Conservation (phyloP, 495 filamentous ascomycete genomes). For the Xylaria telfairii region DNA sequence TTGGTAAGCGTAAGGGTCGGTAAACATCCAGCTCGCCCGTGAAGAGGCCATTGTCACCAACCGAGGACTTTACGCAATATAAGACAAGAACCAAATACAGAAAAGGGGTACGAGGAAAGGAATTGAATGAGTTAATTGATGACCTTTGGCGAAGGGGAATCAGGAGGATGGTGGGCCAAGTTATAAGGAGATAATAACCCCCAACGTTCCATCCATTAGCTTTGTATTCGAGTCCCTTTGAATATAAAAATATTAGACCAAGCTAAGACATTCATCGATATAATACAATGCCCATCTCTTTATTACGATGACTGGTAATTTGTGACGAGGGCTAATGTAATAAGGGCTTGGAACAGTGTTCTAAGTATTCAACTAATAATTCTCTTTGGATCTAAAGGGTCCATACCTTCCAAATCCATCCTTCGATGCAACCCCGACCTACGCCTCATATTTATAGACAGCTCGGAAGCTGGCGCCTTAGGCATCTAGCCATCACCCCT, state of each 20-base stretch:
- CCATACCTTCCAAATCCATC: too few relatives aligned
- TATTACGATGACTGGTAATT: neutral
- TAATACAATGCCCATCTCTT: neutral
- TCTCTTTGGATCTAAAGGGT: too few relatives aligned
- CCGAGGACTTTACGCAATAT: neutral
- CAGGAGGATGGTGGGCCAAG: neutral
- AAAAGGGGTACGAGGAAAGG: neutral
- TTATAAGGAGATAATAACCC: neutral
- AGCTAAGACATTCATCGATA: neutral
- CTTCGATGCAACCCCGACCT: too few relatives aligned
- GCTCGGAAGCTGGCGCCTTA: too few relatives aligned
- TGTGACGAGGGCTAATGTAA: too few relatives aligned
- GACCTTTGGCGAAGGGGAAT: neutral
- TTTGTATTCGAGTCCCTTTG: neutral
- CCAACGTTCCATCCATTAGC: neutral
- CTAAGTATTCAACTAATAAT: too few relatives aligned
- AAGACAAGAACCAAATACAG: neutral
- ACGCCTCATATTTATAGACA: too few relatives aligned
- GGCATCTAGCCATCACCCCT: too few relatives aligned
- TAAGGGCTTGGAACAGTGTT: too few relatives aligned
- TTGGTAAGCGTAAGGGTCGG: slow-evolving; percentile 24
- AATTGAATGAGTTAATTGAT: neutral
- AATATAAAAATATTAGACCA: neutral
- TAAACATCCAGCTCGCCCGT: slow-evolving; percentile 7
- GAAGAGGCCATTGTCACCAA: slow-evolving; percentile 2